Base-by-base conservation (phyloP, 208 protist genomes). In the Crithidia expoeki region DNA sequence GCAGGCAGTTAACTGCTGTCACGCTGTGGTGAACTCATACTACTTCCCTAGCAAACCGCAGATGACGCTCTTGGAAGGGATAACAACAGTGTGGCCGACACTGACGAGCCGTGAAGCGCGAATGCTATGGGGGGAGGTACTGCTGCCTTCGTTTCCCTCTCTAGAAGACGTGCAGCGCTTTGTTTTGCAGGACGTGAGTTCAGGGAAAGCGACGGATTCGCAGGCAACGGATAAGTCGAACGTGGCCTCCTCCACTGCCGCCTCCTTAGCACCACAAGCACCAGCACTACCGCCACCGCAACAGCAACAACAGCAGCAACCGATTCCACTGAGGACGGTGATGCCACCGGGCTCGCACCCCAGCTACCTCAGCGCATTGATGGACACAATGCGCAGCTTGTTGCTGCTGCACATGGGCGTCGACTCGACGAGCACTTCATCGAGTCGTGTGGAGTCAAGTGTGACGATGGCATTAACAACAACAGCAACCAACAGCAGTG, bases 21-120 rank as follows among this genome's bases (percentile, higher is more conserved):
- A 74, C 17, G 79, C 79, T 14, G 79, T 82, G 2, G 52, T 72
- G 46, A 57, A 75, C 17, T 84, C 80, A 7, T 94, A 88, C 73
- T 90, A 84, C 67, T 94, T 89, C 36, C 89, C 89, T 5, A 68
- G 72, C 47, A 85, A 80, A 55, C 85, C 85, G 42, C 89, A 94
- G 67, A 44, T 33, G 34, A 82, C 84, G 33, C 68, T 92, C n/a
- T 66, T 84, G 23, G 85, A 84, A 47, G 76, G 69, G 1, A 75
- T 84, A 55, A 42, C 60, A 40, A 79, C 63, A 34, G 60, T 94
- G 32, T 94, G 88, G 85, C 79, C 84, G 9, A 59, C 79, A 21
- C 71, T 91, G 32, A 59, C 73, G 3, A 62, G 46, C 5, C 66
- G 62, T 7, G 83, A 90, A 47, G 67, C 51, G 0, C 58, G 74